Evolutionary conservation across 2,329 filamentous ascomycete genomes (phyloP), one percentile per base, ranked within the genome.

Genomic region (Calonectria pteridis): DNA sequence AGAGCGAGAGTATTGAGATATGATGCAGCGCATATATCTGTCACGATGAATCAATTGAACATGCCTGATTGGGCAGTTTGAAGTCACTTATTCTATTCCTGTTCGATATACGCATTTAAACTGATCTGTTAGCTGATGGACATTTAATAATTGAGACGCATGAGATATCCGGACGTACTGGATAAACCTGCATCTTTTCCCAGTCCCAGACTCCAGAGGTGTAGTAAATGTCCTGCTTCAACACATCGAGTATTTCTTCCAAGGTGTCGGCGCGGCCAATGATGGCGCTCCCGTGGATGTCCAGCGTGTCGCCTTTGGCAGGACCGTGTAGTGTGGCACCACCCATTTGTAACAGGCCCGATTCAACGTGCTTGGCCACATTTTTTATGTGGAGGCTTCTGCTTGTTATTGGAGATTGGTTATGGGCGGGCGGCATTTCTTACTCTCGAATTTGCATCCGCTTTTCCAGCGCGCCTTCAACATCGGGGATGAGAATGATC

Each of bases 261-360:
- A 37, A 31, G 1, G 51, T 33, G n/a, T 37, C 40, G 35, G 53
- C 67, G 11, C 67, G 67, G 11, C 53, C 67, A 29, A 69, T 62
- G 14, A 69, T 69, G 29, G 53, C 68, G n/a, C 68, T 66, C 3
- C 68, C 68, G 3, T 46, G 28, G 28, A 66, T 71, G 33, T 71
- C 35, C 7, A 64, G 33, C 20, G 29, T 16, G 4, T 29, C 46
- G 4, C 62, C 26, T 14, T 62, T 28, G 10, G 40, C 26, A 23
- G 53, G 40, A 35, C 16, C 35, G 23, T 59, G 53, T 14, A 70
- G 11, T 37, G 58, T 70, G 11, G 67, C 67, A 7, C 58, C 67
- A 20, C 67, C 55, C 67, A 70, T 64, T 26, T 70, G 58, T 16
- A 70, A 64, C 20, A 70, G 58, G 14, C 67, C 67, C 3, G 67